Evolutionary conservation across 208 protist genomes (phyloP).

Genomic region (Leishmania arabica): DNA sequence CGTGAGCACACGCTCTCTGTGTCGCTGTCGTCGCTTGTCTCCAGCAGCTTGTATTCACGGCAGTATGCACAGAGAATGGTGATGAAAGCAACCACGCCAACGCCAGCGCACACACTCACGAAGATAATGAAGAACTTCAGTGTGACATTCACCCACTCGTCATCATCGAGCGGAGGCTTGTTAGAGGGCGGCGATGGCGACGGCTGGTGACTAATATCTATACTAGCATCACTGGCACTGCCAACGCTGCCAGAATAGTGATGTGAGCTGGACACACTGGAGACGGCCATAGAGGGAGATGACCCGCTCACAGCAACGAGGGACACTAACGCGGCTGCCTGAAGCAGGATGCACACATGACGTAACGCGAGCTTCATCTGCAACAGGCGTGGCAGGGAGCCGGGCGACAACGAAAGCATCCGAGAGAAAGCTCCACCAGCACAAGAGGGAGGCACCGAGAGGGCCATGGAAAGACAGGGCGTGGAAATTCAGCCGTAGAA

Average conservation of each 20-base stretch:
- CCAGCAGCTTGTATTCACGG: slow-evolving; percentile 25
- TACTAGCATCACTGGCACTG: neutral
- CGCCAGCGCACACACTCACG: slow-evolving; percentile 15
- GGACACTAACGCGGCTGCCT: neutral
- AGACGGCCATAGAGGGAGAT: neutral
- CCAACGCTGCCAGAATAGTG: neutral
- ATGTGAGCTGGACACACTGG: neutral
- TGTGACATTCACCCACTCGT: slow-evolving; percentile 17
- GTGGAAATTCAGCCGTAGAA: neutral
- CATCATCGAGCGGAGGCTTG: neutral
- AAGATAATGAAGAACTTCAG: slow-evolving; percentile 26
- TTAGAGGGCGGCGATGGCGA: neutral
- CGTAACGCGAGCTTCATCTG: neutral
- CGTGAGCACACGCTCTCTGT: slow-evolving; percentile 15
- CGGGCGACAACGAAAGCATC: neutral
- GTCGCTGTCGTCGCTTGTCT: slow-evolving; percentile 24
- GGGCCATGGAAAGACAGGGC: neutral
- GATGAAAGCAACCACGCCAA: slow-evolving; percentile 13
- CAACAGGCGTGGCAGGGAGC: neutral
- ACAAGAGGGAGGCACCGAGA: neutral
- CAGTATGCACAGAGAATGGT: slow-evolving; percentile 17
- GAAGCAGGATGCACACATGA: neutral
- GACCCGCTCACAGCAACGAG: neutral
- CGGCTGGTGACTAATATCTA: neutral
- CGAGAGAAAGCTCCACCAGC: neutral